Conservation (phyloP, 2,329 filamentous ascomycete species). For the Neospermospora avenae region DNA sequence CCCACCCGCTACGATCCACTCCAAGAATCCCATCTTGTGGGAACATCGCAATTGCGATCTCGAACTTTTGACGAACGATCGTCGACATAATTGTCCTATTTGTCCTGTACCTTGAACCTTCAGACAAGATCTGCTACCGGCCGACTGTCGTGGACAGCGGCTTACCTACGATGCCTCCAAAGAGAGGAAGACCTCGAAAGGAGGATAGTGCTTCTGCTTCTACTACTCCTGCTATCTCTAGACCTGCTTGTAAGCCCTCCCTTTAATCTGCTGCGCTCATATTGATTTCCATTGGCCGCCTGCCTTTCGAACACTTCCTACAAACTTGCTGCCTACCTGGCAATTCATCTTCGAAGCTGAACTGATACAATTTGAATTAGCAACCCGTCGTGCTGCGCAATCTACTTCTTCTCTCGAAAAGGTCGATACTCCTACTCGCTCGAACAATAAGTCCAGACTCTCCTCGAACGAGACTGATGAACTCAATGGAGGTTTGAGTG, state of each 20-base stretch:
- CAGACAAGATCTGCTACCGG: conserved; percentile 15
- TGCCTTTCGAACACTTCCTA: background rate
- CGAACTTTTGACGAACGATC: no score
- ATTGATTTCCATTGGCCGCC: no score
- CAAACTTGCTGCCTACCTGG: no score
- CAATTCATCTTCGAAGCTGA: background rate
- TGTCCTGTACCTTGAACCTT: background rate
- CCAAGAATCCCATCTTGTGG: no score
- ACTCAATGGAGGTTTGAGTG: conserved; percentile 2
- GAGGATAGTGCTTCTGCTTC: conserved; percentile 10
- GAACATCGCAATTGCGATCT: no score
- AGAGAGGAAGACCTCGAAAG: conserved; percentile 28
- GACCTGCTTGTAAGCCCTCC: conserved; percentile 27
- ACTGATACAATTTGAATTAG: conserved; percentile 15
- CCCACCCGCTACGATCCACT: background rate
- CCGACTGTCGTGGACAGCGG: background rate
- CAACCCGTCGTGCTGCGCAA: conserved; percentile 23
- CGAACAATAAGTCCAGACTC: conserved; percentile 5
- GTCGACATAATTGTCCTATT: no score
- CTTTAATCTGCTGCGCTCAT: background rate
- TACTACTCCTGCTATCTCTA: conserved; percentile 21
- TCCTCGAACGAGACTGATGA: conserved; percentile 15
- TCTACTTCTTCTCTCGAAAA: conserved; percentile 4
- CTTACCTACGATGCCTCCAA: conserved; percentile 8
- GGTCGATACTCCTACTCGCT: conserved; percentile 4